A percentile compares a stretch with the other conserved stretches of the same genome.
Evolutionary conservation across 129 eudicot species (phyloP).

Genomic region (Pulicaria dysenterica): DNA sequence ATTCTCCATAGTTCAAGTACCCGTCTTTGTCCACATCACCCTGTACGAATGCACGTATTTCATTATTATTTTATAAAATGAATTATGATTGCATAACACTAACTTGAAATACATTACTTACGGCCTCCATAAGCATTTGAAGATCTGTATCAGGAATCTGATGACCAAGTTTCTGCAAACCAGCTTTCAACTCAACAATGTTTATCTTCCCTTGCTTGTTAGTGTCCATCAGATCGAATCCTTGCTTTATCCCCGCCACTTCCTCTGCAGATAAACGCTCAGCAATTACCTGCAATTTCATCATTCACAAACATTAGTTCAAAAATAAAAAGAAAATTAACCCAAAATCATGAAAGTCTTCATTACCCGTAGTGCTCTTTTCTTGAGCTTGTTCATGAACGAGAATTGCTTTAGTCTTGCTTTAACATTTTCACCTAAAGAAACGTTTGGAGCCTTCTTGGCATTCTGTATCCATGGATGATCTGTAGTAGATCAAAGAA

Average conservation of each 20-base stretch:
- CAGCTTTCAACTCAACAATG: conserved; percentile 68
- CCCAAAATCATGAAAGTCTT: not conserved
- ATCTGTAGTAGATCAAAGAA: conserved; percentile 46
- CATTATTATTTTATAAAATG: not conserved
- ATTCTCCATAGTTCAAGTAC: conserved; percentile 64
- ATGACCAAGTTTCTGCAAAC: conserved; percentile 73
- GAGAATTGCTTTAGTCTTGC: conserved; percentile 87
- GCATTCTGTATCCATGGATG: conserved; percentile 95
- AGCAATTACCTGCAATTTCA: conserved; percentile 61
- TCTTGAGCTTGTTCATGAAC: conserved; percentile 94
- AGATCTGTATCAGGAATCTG: conserved; percentile 68
- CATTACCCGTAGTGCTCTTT: conserved; percentile 71
- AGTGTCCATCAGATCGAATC: conserved; percentile 66
- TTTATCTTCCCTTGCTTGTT: conserved; percentile 69
- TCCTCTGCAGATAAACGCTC: conserved; percentile 81
- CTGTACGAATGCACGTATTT: conserved; percentile 35
- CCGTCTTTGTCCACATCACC: conserved; percentile 93
- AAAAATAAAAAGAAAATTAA: not conserved
- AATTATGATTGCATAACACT: not conserved
- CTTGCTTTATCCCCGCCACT: conserved; percentile 69
- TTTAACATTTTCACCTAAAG: conserved; percentile 85
- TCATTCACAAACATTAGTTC: conserved; percentile 8
- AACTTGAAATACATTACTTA: conserved; percentile 35
- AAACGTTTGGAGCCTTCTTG: conserved; percentile 89
- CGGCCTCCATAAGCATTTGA: conserved; percentile 80